Evolutionary conservation across 83 land plant species (phyloP).

Genomic region (Diphasiastrum complanatum): DNA sequence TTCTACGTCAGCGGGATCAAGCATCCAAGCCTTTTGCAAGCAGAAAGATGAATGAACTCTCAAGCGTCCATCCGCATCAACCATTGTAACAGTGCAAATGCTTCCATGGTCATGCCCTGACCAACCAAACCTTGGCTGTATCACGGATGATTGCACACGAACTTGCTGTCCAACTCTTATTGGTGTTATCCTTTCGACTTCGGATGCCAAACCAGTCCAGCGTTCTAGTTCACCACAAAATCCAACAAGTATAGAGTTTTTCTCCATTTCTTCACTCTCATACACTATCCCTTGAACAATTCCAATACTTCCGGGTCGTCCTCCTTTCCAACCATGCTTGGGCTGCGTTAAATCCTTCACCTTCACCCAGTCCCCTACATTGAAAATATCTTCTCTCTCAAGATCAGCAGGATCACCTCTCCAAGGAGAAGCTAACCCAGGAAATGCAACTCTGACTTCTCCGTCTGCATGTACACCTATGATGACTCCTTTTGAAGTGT

Average conservation of each 20-base stretch:
- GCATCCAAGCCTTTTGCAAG: conserved; percentile 72
- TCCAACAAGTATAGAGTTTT: conserved; percentile 38
- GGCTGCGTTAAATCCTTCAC: conserved; percentile 41
- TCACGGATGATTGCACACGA: conserved; percentile 49
- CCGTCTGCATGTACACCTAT: conserved; percentile 85
- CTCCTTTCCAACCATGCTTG: conserved; percentile 55
- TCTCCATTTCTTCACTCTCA: conserved; percentile 38
- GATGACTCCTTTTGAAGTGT: conserved; percentile 59
- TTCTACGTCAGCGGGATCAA: conserved; percentile 86
- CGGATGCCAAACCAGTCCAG: conserved; percentile 65
- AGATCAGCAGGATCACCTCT: conserved; percentile 85
- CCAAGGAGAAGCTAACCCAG: conserved; percentile 69
- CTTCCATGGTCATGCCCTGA: conserved; percentile 59
- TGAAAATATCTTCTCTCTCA: conserved; percentile 73
- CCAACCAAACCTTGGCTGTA: conserved; percentile 94
- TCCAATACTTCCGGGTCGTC: conserved; percentile 75
- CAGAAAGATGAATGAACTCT: conserved; percentile 65
- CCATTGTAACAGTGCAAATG: conserved; percentile 56
- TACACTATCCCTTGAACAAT: conserved; percentile 71
- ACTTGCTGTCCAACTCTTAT: conserved; percentile 57
- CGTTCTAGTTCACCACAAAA: conserved; percentile 93
- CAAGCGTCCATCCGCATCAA: conserved; percentile 88
- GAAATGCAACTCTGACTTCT: conserved; percentile 74
- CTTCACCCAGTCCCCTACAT: conserved; percentile 92
- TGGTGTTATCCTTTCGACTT: conserved; percentile 51